Evolutionary conservation across 202 grass and related monocot species (phyloP), one percentile per base, ranked within the genome.

Genomic region (Miscanthus sacchariflorus): DNA sequence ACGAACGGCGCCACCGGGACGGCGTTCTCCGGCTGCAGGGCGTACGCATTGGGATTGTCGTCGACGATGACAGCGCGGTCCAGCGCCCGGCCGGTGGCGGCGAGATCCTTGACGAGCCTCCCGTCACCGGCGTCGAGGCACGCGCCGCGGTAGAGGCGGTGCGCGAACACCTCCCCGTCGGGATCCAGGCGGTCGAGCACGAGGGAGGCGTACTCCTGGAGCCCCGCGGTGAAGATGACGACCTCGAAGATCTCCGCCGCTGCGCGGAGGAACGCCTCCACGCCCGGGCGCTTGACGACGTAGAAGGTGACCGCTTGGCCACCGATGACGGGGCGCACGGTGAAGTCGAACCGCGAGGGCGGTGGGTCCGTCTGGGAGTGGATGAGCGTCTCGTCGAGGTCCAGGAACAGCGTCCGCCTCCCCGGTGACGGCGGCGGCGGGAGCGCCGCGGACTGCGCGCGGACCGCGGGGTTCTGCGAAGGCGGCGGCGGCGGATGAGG

Each of bases 41-140:
- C 58, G 75, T 99, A 99, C 9, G 94, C 89, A 30, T 95, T 96
- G 0, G 96, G 96, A 84, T 99, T 96, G 84, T 99, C 96, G 78
- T 99, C 94, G 68, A 99, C 84, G 82, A 99, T 96, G 50, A 99
- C 84, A 27, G 85, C 85, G 38, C 77, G 81, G 70, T 93, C 83
- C n/a, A 96, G 75, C 27, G 61, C 58, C 24, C 94, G 72, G 15
- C 92, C 92, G 1, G 91, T 94, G 73, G 82, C 84, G 3, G 92
- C 86, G 56, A 95, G 88, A 77, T 95, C 93, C 88, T 95, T 95
- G 59, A 95, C 86, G 50, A 93, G 91, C 89, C 77, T 91, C 13
- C 93, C 93, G 19, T 90, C 89, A 12, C 90, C 91, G 70, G 56
- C 70, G 68, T 95, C 83, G 10, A 87, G 91, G 64, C 93, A 95